Percentiles rank a stretch among this genome's conserved stretches.
phyloP scores from a whole-genome alignment of 768 basidiomycete genomes.

The Collybiopsis confluens region DNA sequence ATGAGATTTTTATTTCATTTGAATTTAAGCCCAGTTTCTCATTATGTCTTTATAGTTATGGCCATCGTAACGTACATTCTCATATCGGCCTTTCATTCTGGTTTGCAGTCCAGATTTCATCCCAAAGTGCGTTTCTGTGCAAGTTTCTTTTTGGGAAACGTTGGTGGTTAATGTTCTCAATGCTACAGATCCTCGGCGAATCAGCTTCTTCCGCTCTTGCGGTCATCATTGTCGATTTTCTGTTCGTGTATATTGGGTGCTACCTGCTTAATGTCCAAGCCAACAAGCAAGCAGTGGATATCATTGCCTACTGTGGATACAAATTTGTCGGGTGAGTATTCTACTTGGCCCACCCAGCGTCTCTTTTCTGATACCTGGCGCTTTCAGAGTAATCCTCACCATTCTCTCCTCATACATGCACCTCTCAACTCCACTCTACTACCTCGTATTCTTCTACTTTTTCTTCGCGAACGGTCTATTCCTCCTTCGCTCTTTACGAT shows the following conservation, averaged over 20 bases:
- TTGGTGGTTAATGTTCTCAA: neutral
- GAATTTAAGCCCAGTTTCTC: too few species aligned
- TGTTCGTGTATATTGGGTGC: conserved; percentile 86
- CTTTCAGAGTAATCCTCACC: conserved; percentile 72
- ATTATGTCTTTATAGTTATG: conserved; percentile 61
- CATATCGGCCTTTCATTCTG: conserved; percentile 79
- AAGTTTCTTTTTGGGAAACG: neutral
- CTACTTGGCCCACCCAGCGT: neutral
- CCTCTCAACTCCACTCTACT: conserved; percentile 43
- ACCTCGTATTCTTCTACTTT: conserved; percentile 74
- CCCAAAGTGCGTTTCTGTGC: conserved; percentile 53
- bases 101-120: conserved; percentile 78
- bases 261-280: conserved; percentile 89
- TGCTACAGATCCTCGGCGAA: conserved; percentile 70
- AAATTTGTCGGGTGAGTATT: conserved; percentile 88
- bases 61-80: conserved; percentile 94
- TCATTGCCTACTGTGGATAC: conserved; percentile 93
- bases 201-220: conserved; percentile 80
- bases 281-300: conserved; percentile 64
- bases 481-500: conserved; percentile 88
- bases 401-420: conserved; percentile 10
- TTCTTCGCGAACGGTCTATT: conserved; percentile 93
- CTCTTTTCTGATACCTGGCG: neutral
- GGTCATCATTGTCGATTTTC: conserved; percentile 85
- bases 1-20: conserved; percentile 12